These are phyloP conservation scores for Phoma sp. DNA, from an alignment of 2,329 filamentous ascomycete species.

Conservation along the genomic window DNA sequence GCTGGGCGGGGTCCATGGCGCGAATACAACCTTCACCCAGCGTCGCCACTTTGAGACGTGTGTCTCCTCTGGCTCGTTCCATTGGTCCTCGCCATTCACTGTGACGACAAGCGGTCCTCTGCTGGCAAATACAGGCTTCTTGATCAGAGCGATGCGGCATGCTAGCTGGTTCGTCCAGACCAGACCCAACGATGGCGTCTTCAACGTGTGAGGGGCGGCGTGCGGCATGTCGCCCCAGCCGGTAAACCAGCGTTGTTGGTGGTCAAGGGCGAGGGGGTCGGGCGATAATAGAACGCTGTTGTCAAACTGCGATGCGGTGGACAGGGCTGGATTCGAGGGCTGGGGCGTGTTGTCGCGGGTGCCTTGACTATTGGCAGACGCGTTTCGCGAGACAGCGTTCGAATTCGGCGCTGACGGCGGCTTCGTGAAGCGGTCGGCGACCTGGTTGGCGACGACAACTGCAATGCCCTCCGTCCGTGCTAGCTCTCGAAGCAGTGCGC, in stretches of 20 bases:
- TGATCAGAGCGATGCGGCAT: slow-evolving; percentile 81
- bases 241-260: slow-evolving; percentile 94
- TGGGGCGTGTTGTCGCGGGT: slow-evolving; percentile 26
- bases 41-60: slow-evolving; percentile 70
- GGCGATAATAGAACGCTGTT: slow-evolving; percentile 47
- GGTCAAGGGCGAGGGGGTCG: slow-evolving; percentile 75
- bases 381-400: slow-evolving; percentile 36
- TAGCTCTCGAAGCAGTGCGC: slow-evolving; percentile 76
- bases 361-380: slow-evolving; percentile 40
- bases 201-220: slow-evolving; percentile 56
- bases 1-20: slow-evolving; percentile 71
- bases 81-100: slow-evolving; percentile 45
- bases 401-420: slow-evolving; percentile 29
- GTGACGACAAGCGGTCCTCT: slow-evolving; percentile 36
- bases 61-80: slow-evolving; percentile 47
- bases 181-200: slow-evolving; percentile 86
- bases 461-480: slow-evolving; percentile 78
- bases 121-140: slow-evolving; percentile 63
- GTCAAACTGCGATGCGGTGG: slow-evolving; percentile 23
- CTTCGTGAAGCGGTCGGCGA: slow-evolving; percentile 80
- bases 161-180: slow-evolving; percentile 92
- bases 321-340: slow-evolving; percentile 10
- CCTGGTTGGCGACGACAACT: slow-evolving; percentile 93
- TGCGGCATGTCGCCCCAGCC: slow-evolving; percentile 79
- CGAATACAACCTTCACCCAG: slow-evolving; percentile 90